A percentile compares a stretch with the other conserved stretches of the same genome.
phyloP scores from a whole-genome alignment of 768 basidiomycete species.

The Xanthoconium stramineum region DNA sequence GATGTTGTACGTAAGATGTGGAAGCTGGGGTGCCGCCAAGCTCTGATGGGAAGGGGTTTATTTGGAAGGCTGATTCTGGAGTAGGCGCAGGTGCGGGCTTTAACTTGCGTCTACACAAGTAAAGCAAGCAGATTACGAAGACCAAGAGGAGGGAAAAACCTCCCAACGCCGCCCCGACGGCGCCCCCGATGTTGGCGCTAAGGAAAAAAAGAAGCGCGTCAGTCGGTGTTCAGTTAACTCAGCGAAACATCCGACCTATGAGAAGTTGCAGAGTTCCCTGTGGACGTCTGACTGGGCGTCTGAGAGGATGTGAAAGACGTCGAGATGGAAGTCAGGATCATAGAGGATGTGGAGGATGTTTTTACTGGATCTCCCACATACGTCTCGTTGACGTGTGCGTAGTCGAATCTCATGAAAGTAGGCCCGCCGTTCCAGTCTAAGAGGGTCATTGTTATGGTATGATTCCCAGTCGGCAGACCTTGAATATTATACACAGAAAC shows the following conservation, averaged over 20 bases:
- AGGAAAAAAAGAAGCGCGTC: not conserved
- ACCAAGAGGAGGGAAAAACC: constrained; percentile 1
- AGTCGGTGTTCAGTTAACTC: not conserved
- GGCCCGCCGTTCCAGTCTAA: constrained; percentile 15
- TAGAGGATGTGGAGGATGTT: not conserved
- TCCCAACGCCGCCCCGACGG: constrained; percentile 16
- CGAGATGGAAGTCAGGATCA: not conserved
- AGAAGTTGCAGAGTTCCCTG: not conserved
- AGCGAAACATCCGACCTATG: constrained; percentile 7
- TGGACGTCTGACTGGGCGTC: not conserved
- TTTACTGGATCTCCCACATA: constrained; percentile 5
- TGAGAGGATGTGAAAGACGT: not conserved
- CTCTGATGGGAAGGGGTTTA: constrained; percentile 4
- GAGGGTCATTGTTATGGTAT: constrained; percentile 22
- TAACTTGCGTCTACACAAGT: constrained; percentile 5
- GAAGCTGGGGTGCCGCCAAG: not conserved
- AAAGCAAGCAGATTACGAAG: constrained; percentile 3
- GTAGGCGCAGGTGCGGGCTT: not conserved
- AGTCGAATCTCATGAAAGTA: constrained; percentile 28
- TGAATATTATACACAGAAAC: constrained; percentile 18
- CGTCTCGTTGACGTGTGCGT: constrained; percentile 24
- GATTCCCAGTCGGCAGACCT: constrained; percentile 13
- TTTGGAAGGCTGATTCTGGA: not conserved
- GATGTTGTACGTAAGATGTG: not conserved
- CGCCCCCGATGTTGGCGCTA: constrained; percentile 13